A percentile compares a stretch with the other conserved stretches of the same genome.
These are phyloP conservation scores for Cordyceps tenuipes DNA, from an alignment of 2,329 filamentous ascomycete species.

Conservation along the genomic window DNA sequence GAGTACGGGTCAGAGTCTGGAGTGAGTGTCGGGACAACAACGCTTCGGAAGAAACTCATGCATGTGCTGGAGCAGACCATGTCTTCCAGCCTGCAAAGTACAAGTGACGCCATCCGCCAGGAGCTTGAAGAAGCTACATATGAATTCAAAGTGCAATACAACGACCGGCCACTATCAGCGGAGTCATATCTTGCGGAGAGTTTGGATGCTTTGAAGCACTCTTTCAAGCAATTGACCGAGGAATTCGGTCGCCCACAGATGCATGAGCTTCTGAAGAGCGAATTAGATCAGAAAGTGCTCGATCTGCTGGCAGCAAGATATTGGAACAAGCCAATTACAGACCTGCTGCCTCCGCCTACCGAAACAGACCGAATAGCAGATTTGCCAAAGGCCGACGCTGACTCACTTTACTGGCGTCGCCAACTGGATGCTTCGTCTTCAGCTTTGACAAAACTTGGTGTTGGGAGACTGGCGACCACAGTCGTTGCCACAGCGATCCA, in stretches of 20 bases:
- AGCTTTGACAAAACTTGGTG: slow-evolving; percentile 84
- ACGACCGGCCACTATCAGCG: slow-evolving; percentile 86
- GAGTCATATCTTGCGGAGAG: slow-evolving; percentile 96
- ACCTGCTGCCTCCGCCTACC: slow-evolving; percentile 56
- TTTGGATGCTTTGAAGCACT: slow-evolving; percentile 93
- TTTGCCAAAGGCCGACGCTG: slow-evolving; percentile 75
- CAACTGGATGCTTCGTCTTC: slow-evolving; percentile 91
- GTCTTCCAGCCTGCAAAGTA: slow-evolving; percentile 83
- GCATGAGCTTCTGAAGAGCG: slow-evolving; percentile 78
- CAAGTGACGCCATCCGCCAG: slow-evolving; percentile 84
- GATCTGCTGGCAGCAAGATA: slow-evolving; percentile 89
- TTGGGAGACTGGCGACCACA: slow-evolving; percentile 84
- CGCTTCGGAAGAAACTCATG: slow-evolving; percentile 92
- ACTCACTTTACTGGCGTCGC: slow-evolving; percentile 84
- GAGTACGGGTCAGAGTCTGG: slow-evolving; percentile 70
- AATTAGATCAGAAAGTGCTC: slow-evolving; percentile 89
- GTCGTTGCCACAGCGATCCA: slow-evolving; percentile 87
- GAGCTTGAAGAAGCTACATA: slow-evolving; percentile 96
- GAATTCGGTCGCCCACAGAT: slow-evolving; percentile 85
- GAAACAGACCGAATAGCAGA: slow-evolving; percentile 68
- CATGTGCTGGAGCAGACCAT: slow-evolving; percentile 93
- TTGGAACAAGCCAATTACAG: slow-evolving; percentile 93
- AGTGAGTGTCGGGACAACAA: slow-evolving; percentile 73
- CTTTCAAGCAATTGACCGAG: slow-evolving; percentile 89
- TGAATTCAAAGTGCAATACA: slow-evolving; percentile 99